Evolutionary conservation across 306 rosid genomes (phyloP).

Genomic region (Ormosia emarginata): DNA sequence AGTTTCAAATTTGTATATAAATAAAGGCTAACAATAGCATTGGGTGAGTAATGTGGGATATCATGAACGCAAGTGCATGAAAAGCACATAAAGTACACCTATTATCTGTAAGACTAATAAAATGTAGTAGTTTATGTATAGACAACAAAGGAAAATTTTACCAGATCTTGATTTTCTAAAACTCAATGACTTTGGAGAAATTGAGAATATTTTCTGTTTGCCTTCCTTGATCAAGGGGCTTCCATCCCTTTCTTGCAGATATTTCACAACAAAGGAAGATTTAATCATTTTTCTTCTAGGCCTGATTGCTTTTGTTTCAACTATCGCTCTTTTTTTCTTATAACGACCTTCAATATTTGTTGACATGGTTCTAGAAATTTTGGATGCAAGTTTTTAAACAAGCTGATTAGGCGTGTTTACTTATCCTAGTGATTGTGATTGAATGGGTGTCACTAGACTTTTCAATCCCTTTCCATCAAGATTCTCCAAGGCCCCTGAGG

Average conservation of each 20-base stretch:
- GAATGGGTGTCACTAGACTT: slow-evolving; percentile 21
- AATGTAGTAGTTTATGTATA: neutral
- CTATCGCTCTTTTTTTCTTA: slow-evolving; percentile 6
- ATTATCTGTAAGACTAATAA: neutral
- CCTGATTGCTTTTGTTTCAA: neutral
- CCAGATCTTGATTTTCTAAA: slow-evolving; percentile 67
- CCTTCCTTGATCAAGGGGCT: neutral
- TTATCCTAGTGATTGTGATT: slow-evolving; percentile 21
- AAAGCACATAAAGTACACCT: neutral
- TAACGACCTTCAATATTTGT: neutral
- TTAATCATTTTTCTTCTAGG: neutral
- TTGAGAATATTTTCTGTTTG: slow-evolving; percentile 1
- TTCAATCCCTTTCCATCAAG: slow-evolving; percentile 17
- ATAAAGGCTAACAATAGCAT: neutral
- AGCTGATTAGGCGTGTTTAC: neutral
- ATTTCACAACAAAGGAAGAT: slow-evolving; percentile 11
- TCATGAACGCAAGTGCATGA: neutral
- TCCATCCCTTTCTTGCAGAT: neutral
- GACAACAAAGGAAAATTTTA: neutral
- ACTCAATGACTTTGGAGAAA: slow-evolving; percentile 44
- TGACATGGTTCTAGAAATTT: neutral
- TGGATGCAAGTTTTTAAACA: slow-evolving; percentile 9
- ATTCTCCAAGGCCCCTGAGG: slow-evolving; percentile 15
- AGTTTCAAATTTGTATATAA: neutral
- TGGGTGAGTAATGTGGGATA: neutral